Evolutionary conservation across 129 eudicot species (phyloP), one percentile per base, ranked within the genome.

Genomic region (sunflower (Helianthus annuus)): DNA sequence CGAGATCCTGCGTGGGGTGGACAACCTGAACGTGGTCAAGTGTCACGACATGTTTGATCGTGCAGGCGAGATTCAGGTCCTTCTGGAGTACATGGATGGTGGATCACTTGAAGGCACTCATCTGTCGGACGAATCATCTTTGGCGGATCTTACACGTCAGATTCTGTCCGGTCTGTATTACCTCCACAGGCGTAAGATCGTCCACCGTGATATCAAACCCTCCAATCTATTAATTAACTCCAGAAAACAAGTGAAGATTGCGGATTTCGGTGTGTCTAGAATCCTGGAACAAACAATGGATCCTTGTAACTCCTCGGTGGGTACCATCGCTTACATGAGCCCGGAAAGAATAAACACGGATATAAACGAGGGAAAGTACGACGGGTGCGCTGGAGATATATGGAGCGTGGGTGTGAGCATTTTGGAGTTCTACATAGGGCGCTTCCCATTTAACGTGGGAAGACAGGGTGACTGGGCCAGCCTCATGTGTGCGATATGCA

Each of bases 301-400:
- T 67, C 84, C 87, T 5, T 88, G 95, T 27, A 85, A 91, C 63
- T 88, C 96, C 0, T 73, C 92, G 1, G 97, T 91, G 11, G 97
- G 97, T 7, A 91, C 97, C 0, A 91, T 91, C 24, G 97, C 97
- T n/a, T 91, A 91, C 78, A 91, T 91, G 97, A 91, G 97, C 59
- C 97, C 97, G 0, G 97, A 91, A 38, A 52, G 97, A 73, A 91
- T 91, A 67, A 88, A 91, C 73, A 86, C 97, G 1, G 95, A 91
- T 69, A 67, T 85, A 65, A 88, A 88, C 55, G 88, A 88, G 29
- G 96, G 97, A 0, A 49, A n/a, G 77, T 91, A 91, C 48, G 86
- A 91, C 24, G 96, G 96, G 0, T 91, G 87, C 59, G 97, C 97
- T 0, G 96, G 97, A 4, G 97, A 91, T 69, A 88, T 91, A 1